Conservation (phyloP, 176 grass and related monocot species). For the Paspalum notatum region DNA sequence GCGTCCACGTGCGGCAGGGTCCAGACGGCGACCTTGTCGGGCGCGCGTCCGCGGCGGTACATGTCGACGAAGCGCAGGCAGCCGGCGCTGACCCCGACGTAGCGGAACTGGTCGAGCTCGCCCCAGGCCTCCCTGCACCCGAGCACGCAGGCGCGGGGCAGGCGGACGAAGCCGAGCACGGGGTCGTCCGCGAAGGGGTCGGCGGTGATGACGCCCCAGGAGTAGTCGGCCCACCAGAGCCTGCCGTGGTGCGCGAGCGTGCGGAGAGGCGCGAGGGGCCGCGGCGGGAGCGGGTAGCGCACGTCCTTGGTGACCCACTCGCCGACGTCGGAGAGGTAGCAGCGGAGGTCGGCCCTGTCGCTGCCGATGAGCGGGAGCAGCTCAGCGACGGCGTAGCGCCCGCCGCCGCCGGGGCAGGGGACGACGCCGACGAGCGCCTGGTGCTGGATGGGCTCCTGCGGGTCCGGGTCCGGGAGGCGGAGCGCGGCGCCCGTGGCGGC, state of each 20-base stretch:
- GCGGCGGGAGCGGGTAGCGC: neutral
- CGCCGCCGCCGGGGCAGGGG: neutral
- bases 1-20: neutral
- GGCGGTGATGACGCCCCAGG: neutral
- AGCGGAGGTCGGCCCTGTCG: neutral
- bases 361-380: neutral
- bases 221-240: conserved; percentile 25
- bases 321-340: neutral
- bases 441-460: neutral
- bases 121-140: neutral
- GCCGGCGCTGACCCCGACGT: conserved; percentile 3
- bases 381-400: neutral
- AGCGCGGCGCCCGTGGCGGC: conserved; percentile 2
- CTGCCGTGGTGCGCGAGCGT: neutral
- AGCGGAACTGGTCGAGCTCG: neutral
- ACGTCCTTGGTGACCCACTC: neutral
- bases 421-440: neutral
- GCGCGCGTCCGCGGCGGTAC: neutral
- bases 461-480: neutral
- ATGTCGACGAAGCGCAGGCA: conserved; percentile 8
- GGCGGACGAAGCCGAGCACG: conserved; percentile 10
- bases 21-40: neutral
- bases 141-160: neutral
- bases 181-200: neutral
- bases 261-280: neutral